Percentiles rank a stretch among this genome's conserved stretches.
phyloP scores from a whole-genome alignment of 768 basidiomycete species.

The Rhodosporidiobolus odoratus region DNA sequence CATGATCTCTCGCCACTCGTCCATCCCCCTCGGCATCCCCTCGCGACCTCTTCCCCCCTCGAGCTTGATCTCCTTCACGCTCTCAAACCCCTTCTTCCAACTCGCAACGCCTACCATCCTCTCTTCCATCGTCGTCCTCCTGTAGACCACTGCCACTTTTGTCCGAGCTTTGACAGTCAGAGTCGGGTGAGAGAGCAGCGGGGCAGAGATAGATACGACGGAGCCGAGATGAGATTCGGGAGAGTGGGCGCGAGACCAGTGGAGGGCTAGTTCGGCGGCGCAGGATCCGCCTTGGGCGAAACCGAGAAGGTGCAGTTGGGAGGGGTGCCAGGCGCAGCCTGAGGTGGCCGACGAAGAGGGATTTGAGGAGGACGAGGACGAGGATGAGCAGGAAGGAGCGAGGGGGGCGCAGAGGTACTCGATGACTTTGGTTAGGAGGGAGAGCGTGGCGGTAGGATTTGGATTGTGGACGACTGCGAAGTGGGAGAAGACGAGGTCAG shows the following conservation, averaged over 20 bases:
- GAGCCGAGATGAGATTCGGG: slow-evolving; percentile 54
- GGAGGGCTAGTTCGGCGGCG: slow-evolving; percentile 62
- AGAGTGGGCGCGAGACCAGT: slow-evolving; percentile 30
- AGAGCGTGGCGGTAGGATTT: slow-evolving; percentile 65
- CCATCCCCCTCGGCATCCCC: slow-evolving; percentile 69
- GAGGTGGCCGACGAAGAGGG: slow-evolving; percentile 40
- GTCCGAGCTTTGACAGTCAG: slow-evolving; percentile 54
- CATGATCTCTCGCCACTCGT: slow-evolving; percentile 82
- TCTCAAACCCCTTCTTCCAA: slow-evolving; percentile 59
- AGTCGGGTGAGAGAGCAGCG: slow-evolving; percentile 73
- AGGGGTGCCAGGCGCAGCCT: slow-evolving; percentile 59
- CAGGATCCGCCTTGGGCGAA: slow-evolving; percentile 82
- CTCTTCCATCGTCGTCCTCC: slow-evolving; percentile 50
- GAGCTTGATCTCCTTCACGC: slow-evolving; percentile 53
- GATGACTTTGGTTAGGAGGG: slow-evolving; percentile 55
- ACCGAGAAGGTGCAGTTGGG: slow-evolving; percentile 77
- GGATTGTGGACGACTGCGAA: slow-evolving; percentile 50
- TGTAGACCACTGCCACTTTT: slow-evolving; percentile 59
- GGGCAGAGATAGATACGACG: slow-evolving; percentile 64
- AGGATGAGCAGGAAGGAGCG: neutral
- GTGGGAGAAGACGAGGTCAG: neutral
- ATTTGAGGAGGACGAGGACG: slow-evolving; percentile 55
- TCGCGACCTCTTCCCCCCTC: slow-evolving; percentile 41
- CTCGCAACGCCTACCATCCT: slow-evolving; percentile 52
- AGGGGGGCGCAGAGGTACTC: slow-evolving; percentile 55